Evolutionary conservation across 2,329 filamentous ascomycete species (phyloP).

Genomic region (Fusarium foetens): DNA sequence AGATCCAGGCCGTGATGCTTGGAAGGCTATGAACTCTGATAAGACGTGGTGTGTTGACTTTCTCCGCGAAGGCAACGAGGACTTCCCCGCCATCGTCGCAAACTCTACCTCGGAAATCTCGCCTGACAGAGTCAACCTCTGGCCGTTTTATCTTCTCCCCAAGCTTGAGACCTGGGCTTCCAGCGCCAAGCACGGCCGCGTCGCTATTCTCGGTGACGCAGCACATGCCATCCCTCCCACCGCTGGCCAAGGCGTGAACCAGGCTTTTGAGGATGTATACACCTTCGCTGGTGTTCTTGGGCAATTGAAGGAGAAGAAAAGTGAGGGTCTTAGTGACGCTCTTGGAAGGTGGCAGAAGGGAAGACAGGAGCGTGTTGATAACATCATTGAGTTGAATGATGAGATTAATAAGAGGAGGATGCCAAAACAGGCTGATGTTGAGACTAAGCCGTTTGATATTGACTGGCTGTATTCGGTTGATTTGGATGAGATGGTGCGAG

Average conservation of each 20-base stretch:
- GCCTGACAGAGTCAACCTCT: constrained; percentile 53
- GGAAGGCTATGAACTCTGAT: constrained; percentile 54
- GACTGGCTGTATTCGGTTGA: constrained; percentile 56
- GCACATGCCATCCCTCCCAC: constrained; percentile 61
- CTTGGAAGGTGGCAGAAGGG: constrained; percentile 56
- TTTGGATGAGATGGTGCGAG: constrained; percentile 49
- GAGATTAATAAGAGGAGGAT: constrained; percentile 60
- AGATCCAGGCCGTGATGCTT: constrained; percentile 54
- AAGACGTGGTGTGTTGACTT: constrained; percentile 52
- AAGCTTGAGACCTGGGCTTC: constrained; percentile 58
- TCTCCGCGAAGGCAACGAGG: constrained; percentile 48
- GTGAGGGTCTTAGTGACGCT: constrained; percentile 24
- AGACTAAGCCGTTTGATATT: constrained; percentile 48
- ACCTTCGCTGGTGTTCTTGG: constrained; percentile 54
- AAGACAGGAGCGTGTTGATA: constrained; percentile 59
- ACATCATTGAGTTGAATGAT: constrained; percentile 58
- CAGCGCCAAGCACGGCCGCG: constrained; percentile 40
- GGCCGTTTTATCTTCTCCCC: constrained; percentile 62
- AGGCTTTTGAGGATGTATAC: constrained; percentile 62
- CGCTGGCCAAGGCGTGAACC: constrained; percentile 58
- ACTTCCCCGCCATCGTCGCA: constrained; percentile 51
- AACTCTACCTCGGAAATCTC: constrained; percentile 48
- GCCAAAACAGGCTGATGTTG: constrained; percentile 48
- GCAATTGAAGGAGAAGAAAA: constrained; percentile 42
- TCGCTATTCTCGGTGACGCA: constrained; percentile 60